Percentiles rank a stretch among this genome's conserved stretches.
Conservation (phyloP, 176 grass and related monocot genomes). For the Oryza brachyantha region DNA sequence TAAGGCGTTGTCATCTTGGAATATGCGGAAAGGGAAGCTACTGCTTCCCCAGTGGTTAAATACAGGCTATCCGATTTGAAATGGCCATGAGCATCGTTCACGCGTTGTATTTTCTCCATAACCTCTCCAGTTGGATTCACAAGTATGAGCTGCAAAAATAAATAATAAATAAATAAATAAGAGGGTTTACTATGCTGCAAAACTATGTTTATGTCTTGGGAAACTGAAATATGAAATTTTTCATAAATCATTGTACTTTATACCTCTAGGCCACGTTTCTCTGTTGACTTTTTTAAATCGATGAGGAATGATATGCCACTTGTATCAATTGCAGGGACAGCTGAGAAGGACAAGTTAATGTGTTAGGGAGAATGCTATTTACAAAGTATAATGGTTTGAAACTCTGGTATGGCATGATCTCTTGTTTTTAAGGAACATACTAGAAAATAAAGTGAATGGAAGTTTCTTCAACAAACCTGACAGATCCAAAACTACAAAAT, state of each 20-base stretch:
- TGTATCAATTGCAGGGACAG: constrained; percentile 70
- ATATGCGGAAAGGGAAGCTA: constrained; percentile 66
- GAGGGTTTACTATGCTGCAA: not conserved
- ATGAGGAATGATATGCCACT: constrained; percentile 79
- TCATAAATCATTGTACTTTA: not conserved
- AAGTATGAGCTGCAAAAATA: constrained; percentile 73
- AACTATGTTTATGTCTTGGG: not conserved
- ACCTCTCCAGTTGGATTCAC: constrained; percentile 92
- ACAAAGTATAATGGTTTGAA: not conserved
- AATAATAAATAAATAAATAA: too few relatives aligned
- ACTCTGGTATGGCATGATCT: not conserved
- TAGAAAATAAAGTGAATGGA: not conserved
- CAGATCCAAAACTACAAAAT: constrained; percentile 70
- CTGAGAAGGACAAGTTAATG: constrained; percentile 28
- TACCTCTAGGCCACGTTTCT: constrained; percentile 74
- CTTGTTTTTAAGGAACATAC: not conserved
- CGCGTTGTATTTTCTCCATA: constrained; percentile 95
- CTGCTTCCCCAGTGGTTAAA: constrained; percentile 72
- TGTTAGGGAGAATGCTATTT: not conserved
- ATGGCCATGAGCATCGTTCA: constrained; percentile 53
- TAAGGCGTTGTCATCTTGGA: constrained; percentile 58
- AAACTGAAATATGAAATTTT: not conserved
- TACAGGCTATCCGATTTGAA: constrained; percentile 59
- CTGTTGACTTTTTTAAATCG: constrained; percentile 73
- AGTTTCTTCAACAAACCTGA: constrained; percentile 45